These are phyloP conservation scores for Phytophthora aleatoria DNA, from an alignment of 352 stramenopile genomes.

Conservation along the genomic window DNA sequence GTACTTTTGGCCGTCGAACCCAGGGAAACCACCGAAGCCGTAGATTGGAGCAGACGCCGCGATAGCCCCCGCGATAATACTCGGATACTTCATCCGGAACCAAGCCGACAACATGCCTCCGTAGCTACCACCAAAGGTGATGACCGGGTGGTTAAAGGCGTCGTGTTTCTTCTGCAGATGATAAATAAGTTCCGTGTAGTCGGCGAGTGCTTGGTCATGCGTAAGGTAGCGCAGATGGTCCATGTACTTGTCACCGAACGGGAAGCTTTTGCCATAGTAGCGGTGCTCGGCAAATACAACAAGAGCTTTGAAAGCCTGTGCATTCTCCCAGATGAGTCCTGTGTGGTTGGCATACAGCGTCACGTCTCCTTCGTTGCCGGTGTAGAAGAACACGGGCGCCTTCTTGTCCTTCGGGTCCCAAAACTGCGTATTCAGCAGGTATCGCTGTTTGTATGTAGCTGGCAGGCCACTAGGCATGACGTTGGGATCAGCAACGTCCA, in stretches of 20 bases:
- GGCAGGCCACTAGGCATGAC: slow-evolving; percentile 27
- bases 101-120: slow-evolving; percentile 95
- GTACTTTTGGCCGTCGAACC: slow-evolving; percentile 76
- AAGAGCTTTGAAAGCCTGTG: slow-evolving; percentile 84
- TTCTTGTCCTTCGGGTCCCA: slow-evolving; percentile 70
- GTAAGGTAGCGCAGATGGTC: slow-evolving; percentile 84
- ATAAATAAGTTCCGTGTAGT: slow-evolving; percentile 92
- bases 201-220: slow-evolving; percentile 93
- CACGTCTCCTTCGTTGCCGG: slow-evolving; percentile 94
- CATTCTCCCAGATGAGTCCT: slow-evolving; percentile 95
- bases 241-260: slow-evolving; percentile 74
- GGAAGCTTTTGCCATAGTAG: slow-evolving; percentile 93
- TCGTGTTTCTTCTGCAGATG: slow-evolving; percentile 79
- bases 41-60: slow-evolving; percentile 94
- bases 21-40: slow-evolving; percentile 74
- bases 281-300: slow-evolving; percentile 96
- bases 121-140: slow-evolving; percentile 96
- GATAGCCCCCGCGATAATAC: slow-evolving; percentile 92
- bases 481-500: slow-evolving; percentile 12
- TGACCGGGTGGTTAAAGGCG: slow-evolving; percentile 81
- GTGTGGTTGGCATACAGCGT: slow-evolving; percentile 95
- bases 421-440: slow-evolving; percentile 89
- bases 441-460: slow-evolving; percentile 87
- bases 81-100: slow-evolving; percentile 96
- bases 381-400: slow-evolving; percentile 93